Conservation (phyloP, 1,284 basidiomycete genomes). For the Trametes sp. region DNA sequence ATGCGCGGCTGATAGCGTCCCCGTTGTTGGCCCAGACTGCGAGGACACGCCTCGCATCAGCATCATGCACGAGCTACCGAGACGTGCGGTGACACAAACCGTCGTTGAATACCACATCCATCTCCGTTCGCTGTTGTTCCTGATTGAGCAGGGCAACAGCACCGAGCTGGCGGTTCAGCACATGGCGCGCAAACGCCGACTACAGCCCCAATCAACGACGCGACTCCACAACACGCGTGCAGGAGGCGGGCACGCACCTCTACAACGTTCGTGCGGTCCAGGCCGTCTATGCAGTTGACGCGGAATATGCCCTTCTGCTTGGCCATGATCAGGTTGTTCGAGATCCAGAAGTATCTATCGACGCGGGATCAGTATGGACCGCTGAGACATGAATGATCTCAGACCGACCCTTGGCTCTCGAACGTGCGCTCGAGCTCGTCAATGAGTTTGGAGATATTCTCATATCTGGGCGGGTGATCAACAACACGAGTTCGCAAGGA, state of each 20-base stretch:
- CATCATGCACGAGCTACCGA: constrained; percentile 71
- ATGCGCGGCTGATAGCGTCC: constrained; percentile 86
- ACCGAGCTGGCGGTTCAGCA: constrained; percentile 82
- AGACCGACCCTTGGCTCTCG: constrained; percentile 73
- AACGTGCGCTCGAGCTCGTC: constrained; percentile 76
- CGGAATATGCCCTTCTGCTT: constrained; percentile 88
- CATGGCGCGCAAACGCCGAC: constrained; percentile 89
- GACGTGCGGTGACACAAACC: constrained; percentile 51
- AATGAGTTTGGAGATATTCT: constrained; percentile 88
- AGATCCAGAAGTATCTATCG: constrained; percentile 85
- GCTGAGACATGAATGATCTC: not conserved
- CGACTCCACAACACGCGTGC: constrained; percentile 8
- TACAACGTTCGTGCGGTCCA: constrained; percentile 92
- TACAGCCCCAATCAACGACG: constrained; percentile 43
- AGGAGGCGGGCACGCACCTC: constrained; percentile 54
- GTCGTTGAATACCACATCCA: constrained; percentile 88
- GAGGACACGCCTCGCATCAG: constrained; percentile 82
- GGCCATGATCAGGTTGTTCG: constrained; percentile 74
- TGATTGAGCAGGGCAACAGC: constrained; percentile 76
- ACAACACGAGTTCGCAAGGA: constrained; percentile 16
- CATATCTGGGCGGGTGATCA: constrained; percentile 61
- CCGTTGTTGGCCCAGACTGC: constrained; percentile 97
- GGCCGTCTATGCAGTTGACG: constrained; percentile 93
- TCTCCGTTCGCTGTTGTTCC: constrained; percentile 57
- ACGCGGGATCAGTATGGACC: constrained; percentile 8